phyloP scores from a whole-genome alignment of 2,329 filamentous ascomycete species.

The Penicillium freii region DNA sequence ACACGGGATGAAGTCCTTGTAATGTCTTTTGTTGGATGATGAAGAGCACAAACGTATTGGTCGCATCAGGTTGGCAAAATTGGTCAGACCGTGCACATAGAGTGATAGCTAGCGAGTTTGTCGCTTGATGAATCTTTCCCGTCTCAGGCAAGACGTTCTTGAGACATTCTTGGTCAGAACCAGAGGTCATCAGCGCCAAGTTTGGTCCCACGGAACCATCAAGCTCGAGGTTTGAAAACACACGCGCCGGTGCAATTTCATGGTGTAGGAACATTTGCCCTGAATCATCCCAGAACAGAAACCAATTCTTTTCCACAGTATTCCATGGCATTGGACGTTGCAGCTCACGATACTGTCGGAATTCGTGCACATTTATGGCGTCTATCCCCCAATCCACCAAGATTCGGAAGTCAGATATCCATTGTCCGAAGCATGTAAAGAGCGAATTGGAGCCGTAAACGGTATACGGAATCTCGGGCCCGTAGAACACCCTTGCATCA shows the following conservation, averaged over 20 bases:
- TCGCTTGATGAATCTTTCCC: constrained; percentile 59
- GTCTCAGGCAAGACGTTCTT: constrained; percentile 47
- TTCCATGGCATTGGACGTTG: constrained; percentile 49
- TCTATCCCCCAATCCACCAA: constrained; percentile 48
- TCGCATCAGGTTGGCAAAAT: constrained; percentile 42
- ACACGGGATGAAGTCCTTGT: constrained; percentile 50
- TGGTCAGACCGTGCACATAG: constrained; percentile 52
- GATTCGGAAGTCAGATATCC: constrained; percentile 54
- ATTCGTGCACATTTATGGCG: constrained; percentile 33
- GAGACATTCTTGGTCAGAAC: constrained; percentile 49
- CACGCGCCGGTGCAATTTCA: constrained; percentile 51
- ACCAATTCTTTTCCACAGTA: constrained; percentile 61
- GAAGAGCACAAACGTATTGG: constrained; percentile 56
- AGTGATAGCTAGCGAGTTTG: constrained; percentile 58
- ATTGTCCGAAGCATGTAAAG: constrained; percentile 58
- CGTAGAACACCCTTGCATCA: constrained; percentile 59
- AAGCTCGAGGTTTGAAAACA: constrained; percentile 47
- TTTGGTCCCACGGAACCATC: constrained; percentile 52
- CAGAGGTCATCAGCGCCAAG: constrained; percentile 41
- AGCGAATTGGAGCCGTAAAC: constrained; percentile 57
- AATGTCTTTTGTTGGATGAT: constrained; percentile 58
- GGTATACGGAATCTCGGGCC: constrained; percentile 51
- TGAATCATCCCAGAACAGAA: constrained; percentile 57
- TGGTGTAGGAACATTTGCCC: constrained; percentile 54
- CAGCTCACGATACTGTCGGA: constrained; percentile 51